Evolutionary conservation across 805 yeast species (phyloP).

Genomic region (Pichia nakasei): DNA sequence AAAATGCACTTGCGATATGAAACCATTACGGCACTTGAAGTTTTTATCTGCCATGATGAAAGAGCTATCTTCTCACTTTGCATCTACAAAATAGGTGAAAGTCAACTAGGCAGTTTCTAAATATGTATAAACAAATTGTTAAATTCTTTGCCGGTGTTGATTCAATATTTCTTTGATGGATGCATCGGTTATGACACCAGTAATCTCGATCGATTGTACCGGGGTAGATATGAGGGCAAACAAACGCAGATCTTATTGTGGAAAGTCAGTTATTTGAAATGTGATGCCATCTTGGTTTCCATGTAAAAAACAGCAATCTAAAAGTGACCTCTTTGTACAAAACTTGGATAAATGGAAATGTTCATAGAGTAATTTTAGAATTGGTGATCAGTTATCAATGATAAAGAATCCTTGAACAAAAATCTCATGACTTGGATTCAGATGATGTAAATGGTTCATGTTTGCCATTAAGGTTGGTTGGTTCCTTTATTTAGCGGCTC

Average conservation of each 20-base stretch:
- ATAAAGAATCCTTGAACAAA: background rate
- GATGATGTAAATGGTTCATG: background rate
- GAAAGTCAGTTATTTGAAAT: too few relatives aligned
- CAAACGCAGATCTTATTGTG: background rate
- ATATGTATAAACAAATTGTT: conserved; percentile 1
- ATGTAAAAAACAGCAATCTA: conserved; percentile 2
- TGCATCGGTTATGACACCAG: conserved; percentile 3
- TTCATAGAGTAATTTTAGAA: conserved; percentile 1
- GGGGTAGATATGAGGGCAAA: conserved; percentile 1
- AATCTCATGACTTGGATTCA: too few relatives aligned
- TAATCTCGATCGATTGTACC: background rate
- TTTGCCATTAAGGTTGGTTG: background rate
- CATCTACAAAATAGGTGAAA: background rate
- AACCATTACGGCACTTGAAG: background rate
- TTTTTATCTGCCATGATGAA: background rate
- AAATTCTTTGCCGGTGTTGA: conserved; percentile 2
- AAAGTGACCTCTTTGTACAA: background rate
- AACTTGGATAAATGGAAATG: background rate
- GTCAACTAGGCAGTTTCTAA: background rate
- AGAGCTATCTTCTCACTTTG: background rate
- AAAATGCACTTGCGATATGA: too few relatives aligned
- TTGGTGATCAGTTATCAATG: background rate
- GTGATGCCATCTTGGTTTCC: too few relatives aligned
- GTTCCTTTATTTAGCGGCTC: background rate
- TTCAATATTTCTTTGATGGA: background rate